Conservation (phyloP, 345 rosid species). For the Rhodamnia argentea region DNA sequence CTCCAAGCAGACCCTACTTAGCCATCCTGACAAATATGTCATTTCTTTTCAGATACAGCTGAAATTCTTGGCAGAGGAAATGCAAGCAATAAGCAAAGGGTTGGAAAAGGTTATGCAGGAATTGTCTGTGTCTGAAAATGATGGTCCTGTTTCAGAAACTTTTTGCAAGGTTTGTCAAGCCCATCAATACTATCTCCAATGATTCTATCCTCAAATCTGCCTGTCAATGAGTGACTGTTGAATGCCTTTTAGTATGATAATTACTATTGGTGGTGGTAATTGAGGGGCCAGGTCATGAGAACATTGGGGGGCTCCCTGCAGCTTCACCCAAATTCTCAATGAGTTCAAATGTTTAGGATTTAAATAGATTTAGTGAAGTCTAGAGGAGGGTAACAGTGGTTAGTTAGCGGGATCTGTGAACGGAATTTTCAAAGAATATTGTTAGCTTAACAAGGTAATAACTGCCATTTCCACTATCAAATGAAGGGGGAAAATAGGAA, state of each 20-base stretch:
- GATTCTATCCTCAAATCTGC: neutral
- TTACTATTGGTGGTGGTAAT: neutral
- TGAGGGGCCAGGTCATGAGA: neutral
- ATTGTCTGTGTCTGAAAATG: slow-evolving; percentile 68
- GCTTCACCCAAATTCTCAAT: neutral
- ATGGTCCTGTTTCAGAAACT: slow-evolving; percentile 66
- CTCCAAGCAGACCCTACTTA: neutral
- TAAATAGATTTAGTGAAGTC: neutral
- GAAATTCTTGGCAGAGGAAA: slow-evolving; percentile 92
- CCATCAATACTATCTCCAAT: neutral
- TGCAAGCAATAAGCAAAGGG: slow-evolving; percentile 97
- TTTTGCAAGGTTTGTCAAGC: slow-evolving; percentile 45
- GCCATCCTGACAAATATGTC: neutral
- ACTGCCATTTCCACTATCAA: neutral
- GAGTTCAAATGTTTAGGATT: neutral
- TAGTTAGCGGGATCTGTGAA: neutral
- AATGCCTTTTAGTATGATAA: neutral
- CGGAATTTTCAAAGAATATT: neutral
- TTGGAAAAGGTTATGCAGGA: slow-evolving; percentile 89
- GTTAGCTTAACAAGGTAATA: neutral
- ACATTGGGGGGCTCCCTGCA: neutral
- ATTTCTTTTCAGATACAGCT: slow-evolving; percentile 60
- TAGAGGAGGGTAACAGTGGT: neutral
- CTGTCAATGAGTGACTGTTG: neutral
- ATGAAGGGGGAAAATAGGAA: neutral